A percentile compares a stretch with the other conserved stretches of the same genome.
Evolutionary conservation across 441 rosid species (phyloP).

Genomic region (Brassica balearica): DNA sequence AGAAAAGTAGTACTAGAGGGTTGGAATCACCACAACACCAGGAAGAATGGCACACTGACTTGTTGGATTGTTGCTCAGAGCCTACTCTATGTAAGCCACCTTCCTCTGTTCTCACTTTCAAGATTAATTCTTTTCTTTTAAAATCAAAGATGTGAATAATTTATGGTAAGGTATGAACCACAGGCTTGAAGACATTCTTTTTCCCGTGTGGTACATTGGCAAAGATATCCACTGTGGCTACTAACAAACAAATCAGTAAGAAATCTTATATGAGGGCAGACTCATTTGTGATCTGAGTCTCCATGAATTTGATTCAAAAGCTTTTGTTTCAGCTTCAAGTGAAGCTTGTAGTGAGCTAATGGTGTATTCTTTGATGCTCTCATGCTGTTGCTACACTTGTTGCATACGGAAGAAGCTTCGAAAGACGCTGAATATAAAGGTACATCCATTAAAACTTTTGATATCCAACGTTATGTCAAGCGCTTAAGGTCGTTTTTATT

Average conservation of each 20-base stretch:
- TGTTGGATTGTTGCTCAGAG: slow-evolving; percentile 87
- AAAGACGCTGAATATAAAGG: slow-evolving; percentile 70
- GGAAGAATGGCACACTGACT: slow-evolving; percentile 86
- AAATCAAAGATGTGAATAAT: neutral
- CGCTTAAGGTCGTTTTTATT: neutral
- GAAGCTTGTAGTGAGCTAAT: slow-evolving; percentile 88
- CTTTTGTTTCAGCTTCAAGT: slow-evolving; percentile 64
- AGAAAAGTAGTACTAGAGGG: slow-evolving; percentile 58
- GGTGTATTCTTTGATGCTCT: slow-evolving; percentile 85
- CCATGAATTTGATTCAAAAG: neutral
- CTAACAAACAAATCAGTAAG: slow-evolving; percentile 75
- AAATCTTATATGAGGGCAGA: slow-evolving; percentile 11
- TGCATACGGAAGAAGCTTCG: slow-evolving; percentile 88
- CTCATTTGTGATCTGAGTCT: neutral
- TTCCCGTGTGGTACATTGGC: slow-evolving; percentile 87
- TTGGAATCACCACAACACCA: slow-evolving; percentile 55
- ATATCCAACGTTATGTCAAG: no score
- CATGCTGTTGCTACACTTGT: slow-evolving; percentile 96
- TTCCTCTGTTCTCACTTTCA: neutral
- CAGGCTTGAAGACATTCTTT: slow-evolving; percentile 82
- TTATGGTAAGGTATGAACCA: slow-evolving; percentile 5
- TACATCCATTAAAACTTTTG: slow-evolving; percentile 1
- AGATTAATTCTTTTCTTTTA: neutral
- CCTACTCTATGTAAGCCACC: slow-evolving; percentile 74
- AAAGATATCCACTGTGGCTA: slow-evolving; percentile 78